Evolutionary conservation across 2,329 filamentous ascomycete genomes (phyloP).

Genomic region (Colletotrichum eremochloae): DNA sequence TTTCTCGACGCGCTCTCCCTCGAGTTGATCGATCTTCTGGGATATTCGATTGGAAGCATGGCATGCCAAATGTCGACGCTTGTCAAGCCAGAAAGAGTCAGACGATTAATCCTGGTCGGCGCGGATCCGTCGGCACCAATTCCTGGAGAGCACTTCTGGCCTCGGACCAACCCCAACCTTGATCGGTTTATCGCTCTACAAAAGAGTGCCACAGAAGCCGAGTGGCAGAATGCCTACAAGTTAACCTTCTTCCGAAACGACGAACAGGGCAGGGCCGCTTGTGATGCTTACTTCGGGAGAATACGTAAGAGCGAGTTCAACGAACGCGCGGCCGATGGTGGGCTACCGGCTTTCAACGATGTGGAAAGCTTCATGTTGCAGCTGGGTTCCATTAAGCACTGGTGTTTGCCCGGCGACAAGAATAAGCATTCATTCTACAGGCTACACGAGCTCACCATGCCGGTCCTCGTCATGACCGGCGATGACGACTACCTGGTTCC

Average conservation of each 20-base stretch:
- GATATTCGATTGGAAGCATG: slow-evolving; percentile 29
- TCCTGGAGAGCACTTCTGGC: slow-evolving; percentile 28
- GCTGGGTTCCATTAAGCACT: slow-evolving; percentile 19
- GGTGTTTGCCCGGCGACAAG: slow-evolving; percentile 15
- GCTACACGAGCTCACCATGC: slow-evolving; percentile 22
- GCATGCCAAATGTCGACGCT: slow-evolving; percentile 30
- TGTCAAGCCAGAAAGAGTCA: slow-evolving; percentile 11
- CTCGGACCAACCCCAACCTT: slow-evolving; percentile 24
- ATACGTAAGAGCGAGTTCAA: slow-evolving; percentile 30
- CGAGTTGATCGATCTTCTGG: slow-evolving; percentile 25
- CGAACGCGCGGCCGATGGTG: slow-evolving; percentile 1
- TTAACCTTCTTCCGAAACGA: slow-evolving; percentile 31
- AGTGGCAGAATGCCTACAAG: slow-evolving; percentile 23
- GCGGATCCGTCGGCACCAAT: slow-evolving; percentile 19
- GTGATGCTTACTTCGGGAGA: slow-evolving; percentile 17
- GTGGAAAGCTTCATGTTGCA: slow-evolving; percentile 33
- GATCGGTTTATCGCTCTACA: slow-evolving; percentile 26
- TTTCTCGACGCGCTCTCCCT: slow-evolving; percentile 29
- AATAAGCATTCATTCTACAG: slow-evolving; percentile 26
- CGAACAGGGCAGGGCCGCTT: slow-evolving; percentile 11
- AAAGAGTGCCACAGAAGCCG: slow-evolving; percentile 15
- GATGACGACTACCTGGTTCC: slow-evolving; percentile 34
- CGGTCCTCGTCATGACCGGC: slow-evolving; percentile 33
- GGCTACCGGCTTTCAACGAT: slow-evolving; percentile 21
- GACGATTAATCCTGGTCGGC: slow-evolving; percentile 11